Conservation (phyloP, 148 eudicot species). For the Beta vulgaris region DNA sequence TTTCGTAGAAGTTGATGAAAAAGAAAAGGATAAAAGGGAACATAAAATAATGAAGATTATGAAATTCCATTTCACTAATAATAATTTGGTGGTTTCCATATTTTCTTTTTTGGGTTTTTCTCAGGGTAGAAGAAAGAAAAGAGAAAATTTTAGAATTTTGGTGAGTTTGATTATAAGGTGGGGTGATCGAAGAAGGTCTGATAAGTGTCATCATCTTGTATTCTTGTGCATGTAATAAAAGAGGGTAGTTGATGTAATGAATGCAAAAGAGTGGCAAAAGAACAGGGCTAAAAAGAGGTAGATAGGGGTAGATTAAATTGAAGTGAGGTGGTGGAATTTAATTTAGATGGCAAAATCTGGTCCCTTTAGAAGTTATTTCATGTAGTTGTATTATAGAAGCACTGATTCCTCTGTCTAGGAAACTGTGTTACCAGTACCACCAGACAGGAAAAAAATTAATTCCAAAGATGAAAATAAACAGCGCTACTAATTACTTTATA, state of each 20-base stretch:
- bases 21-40: constrained; percentile 4
- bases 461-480: not conserved
- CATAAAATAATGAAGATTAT: constrained; percentile 11
- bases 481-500: too few relatives aligned
- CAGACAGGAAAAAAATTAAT: not conserved
- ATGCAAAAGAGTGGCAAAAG: not conserved
- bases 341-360: not conserved
- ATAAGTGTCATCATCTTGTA: not conserved
- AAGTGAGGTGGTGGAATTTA: constrained; percentile 19
- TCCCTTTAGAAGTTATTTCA: not conserved
- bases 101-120: not conserved
- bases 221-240: constrained; percentile 18
- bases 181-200: not conserved
- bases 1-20: constrained; percentile 14
- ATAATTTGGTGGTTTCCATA: constrained; percentile 3
- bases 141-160: not conserved
- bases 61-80: constrained; percentile 12
- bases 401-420: not conserved
- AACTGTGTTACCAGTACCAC: too few relatives aligned
- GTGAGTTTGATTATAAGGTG: not conserved
- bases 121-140: not conserved
- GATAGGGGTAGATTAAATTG: too few relatives aligned
- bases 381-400: not conserved
- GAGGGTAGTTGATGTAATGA: constrained; percentile 28
- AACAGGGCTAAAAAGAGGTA: not conserved